A percentile compares a stretch with the other conserved stretches of the same genome.
phyloP scores from a whole-genome alignment of 352 stramenopile species.

The Phytophthora pini region DNA sequence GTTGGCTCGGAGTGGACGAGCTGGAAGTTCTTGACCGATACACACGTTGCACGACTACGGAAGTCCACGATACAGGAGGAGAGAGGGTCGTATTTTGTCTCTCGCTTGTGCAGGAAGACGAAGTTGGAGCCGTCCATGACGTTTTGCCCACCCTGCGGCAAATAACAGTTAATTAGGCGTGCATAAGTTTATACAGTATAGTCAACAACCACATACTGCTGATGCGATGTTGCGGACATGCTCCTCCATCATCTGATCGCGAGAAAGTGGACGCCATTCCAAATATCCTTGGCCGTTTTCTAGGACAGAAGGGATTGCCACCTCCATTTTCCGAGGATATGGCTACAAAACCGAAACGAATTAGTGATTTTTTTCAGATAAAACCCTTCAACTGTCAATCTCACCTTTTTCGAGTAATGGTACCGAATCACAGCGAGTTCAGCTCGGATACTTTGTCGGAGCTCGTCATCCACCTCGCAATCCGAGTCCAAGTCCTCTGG shows the following conservation, averaged over 20 bases:
- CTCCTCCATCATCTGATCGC: constrained; percentile 84
- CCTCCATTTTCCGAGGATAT: constrained; percentile 85
- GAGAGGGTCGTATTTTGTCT: constrained; percentile 91
- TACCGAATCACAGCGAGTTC: constrained; percentile 79
- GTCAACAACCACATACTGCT: constrained; percentile 42
- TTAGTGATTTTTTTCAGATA: neutral
- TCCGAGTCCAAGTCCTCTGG: constrained; percentile 86
- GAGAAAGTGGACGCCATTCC: constrained; percentile 75
- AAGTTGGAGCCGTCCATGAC: constrained; percentile 82
- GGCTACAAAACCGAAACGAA: constrained; percentile 31
- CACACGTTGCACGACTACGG: constrained; percentile 88
- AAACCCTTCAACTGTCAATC: neutral
- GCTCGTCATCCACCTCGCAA: constrained; percentile 79
- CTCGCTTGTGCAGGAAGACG: constrained; percentile 84
- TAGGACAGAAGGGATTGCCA: constrained; percentile 74
- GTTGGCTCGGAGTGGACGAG: constrained; percentile 86
- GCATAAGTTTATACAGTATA: too few species aligned
- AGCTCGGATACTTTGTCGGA: constrained; percentile 77
- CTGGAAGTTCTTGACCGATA: constrained; percentile 94
- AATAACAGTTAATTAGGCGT: constrained; percentile 5
- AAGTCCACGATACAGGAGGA: constrained; percentile 94
- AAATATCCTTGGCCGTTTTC: constrained; percentile 68
- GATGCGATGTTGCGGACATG: constrained; percentile 67
- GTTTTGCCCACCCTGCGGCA: constrained; percentile 74
- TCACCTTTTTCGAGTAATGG: constrained; percentile 77